Base-by-base conservation (phyloP, 2,329 filamentous ascomycete species). In the Colletotrichum coccodes region DNA sequence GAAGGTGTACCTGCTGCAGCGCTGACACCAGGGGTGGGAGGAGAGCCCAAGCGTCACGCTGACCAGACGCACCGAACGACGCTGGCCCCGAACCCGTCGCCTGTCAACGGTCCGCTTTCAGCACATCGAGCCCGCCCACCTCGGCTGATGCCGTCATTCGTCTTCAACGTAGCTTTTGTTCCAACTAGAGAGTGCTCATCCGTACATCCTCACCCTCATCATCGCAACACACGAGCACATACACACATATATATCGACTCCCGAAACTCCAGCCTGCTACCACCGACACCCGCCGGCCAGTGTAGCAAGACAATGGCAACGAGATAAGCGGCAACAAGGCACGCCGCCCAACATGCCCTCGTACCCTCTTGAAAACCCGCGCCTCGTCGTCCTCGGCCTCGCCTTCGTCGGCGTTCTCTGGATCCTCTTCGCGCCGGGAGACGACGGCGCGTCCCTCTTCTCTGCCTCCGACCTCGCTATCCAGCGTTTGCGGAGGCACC, bases 401-500 rank as follows among this genome's bases (percentile, higher is more conserved):
- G 72, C 85, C 59, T 76, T 85, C 72, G 73, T 84, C 72, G 71
- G 83, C 42, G 72, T 84, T 60, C 77, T 85, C 73, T 85, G 83
- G 83, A 72, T 85, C 56, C 77, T 82, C 69, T 76, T 81, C 23
- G 80, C 79, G 12, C 56, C 62, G 7, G 57, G 57, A 38, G 68
- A 58, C 32, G 67, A 64, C 50, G 66, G 66, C 56, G 61, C 61
- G 3, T 84, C 83, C 18, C 79, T 81, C 32, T 75, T 83, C 36
- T 77, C 81, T 30, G 77, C 79, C 46, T 79, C 67, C 46, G 67
- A 70, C 30, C 67, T 70, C 42, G 67, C 67, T 9, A 67, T 59
- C 16, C 63, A 83, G 61, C 85, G 87, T 12, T 79, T 90, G 18
- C 78, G 77, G n/a, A 82, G 83, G 44, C 87, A 89, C 71, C 82